Conservation (phyloP, 495 filamentous ascomycete species). For the Penicillium coffeae region DNA sequence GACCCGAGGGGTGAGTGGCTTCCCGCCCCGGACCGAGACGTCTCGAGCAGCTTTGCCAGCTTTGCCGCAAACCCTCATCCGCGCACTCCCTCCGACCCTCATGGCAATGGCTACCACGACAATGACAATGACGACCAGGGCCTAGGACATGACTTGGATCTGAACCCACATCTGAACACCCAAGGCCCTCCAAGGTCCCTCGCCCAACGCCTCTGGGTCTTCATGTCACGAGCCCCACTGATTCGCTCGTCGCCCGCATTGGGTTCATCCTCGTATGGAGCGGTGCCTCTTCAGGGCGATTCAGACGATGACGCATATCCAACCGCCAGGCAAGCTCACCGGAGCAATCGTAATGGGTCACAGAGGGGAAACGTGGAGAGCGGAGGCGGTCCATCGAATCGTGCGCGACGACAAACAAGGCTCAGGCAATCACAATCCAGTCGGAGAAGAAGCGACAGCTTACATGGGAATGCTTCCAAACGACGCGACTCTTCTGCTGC, state of each 20-base stretch:
- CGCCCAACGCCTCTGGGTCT: constrained; percentile 15
- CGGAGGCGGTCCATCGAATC: constrained; percentile 17
- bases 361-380: constrained; percentile 14
- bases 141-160: constrained; percentile 4
- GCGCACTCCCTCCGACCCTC: neutral
- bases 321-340: neutral
- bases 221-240: constrained; percentile 55
- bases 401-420: constrained; percentile 1
- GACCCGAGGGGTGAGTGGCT: constrained; percentile 20
- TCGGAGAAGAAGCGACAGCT: constrained; percentile 17
- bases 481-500: constrained; percentile 23
- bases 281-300: constrained; percentile 35
- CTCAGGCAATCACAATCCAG: constrained; percentile 13
- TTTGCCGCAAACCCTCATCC: neutral
- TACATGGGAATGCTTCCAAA: constrained; percentile 10
- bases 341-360: neutral
- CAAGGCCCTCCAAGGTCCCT: constrained; percentile 12
- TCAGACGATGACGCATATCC: neutral
- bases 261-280: constrained; percentile 55
- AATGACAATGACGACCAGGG: constrained; percentile 15
- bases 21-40: constrained; percentile 16
- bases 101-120: neutral
- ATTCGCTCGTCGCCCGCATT: constrained; percentile 57
- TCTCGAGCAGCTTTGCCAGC: neutral
- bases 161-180: constrained; percentile 9